Percentiles rank a stretch among this genome's conserved stretches.
These are phyloP conservation scores for Aspergillus mulundensis DNA, from an alignment of 495 filamentous ascomycete genomes.

Conservation along the genomic window DNA sequence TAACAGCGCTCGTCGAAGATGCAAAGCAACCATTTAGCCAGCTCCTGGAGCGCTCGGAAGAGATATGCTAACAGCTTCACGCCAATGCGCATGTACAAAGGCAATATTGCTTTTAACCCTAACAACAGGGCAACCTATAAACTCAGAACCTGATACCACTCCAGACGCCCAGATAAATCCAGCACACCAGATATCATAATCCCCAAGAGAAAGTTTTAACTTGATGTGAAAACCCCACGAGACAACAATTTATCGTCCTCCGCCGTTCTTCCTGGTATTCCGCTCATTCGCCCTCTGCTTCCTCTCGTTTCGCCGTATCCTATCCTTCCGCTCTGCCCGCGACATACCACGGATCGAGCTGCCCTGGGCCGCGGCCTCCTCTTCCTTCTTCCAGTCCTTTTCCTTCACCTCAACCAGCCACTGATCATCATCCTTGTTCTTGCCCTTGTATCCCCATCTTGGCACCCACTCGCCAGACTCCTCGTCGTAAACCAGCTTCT, in stretches of 20 bases:
- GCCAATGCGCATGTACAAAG: background rate
- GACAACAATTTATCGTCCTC: conserved; percentile 16
- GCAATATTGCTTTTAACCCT: conserved; percentile 19
- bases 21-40: no score
- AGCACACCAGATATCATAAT: conserved; percentile 19
- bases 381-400: conserved; percentile 64
- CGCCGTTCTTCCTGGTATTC: conserved; percentile 43
- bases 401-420: conserved; percentile 91
- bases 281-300: conserved; percentile 66
- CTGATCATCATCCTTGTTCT: conserved; percentile 72
- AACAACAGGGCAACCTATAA: conserved; percentile 5
- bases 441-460: conserved; percentile 92
- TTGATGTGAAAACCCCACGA: conserved; percentile 1
- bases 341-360: conserved; percentile 58
- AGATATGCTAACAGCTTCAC: background rate
- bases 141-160: conserved; percentile 22
- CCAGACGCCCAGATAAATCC: conserved; percentile 26
- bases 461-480: conserved; percentile 81
- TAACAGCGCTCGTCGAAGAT: no score
- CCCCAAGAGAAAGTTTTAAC: conserved; percentile 9
- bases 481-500: conserved; percentile 81
- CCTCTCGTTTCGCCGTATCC: conserved; percentile 65
- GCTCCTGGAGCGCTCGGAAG: no score
- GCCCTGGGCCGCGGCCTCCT: conserved; percentile 53
- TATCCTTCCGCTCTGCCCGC: conserved; percentile 58